Evolutionary conservation across 1,284 basidiomycete species (phyloP), one percentile per base, ranked within the genome.

Genomic region (Mycena sp.): DNA sequence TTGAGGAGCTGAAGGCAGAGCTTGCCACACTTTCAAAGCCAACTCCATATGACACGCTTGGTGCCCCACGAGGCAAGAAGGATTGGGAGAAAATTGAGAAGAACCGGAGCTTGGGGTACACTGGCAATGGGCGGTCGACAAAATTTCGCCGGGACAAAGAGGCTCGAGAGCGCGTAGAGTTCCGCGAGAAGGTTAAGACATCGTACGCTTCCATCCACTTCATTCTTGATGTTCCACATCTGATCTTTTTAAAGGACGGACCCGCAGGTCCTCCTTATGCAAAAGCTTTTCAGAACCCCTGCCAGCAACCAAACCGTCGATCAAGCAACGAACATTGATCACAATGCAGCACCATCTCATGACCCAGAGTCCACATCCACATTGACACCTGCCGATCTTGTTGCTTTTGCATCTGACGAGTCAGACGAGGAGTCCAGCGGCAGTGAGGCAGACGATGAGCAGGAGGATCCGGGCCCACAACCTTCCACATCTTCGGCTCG

Each of bases 391-490:
- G 50, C 58, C 12, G 52, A 59, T 11, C 14, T 60, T 14, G 48
- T 58, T 29, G 41, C 43, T 48, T 58, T 30, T 61, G 46, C 21
- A 16, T 61, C 21, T 35, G 60, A 58, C 21, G 3, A 50, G 11
- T 61, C 67, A 19, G 67, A 68, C 17, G 55, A 48, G 19, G 62
- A 61, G 10, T 30, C 41, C 17, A 38, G 58, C 28, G 48, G 43
- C 30, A 45, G 32, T 19, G 53, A 55, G 11, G 29, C 12, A 2
- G 50, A n/a, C n/a, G n/a, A 52, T 25, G 35, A 45, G 12, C 41
- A 54, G 7, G 32, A 37, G n/a, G n/a, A n/a, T 17, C 19, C 35
- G 16, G n/a, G 19, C 17, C 43, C 35, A 25, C 29, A 21, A 12
- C 7, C 38, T 3, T 28, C 38, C 29, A 35, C 29, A 11, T 57